Base-by-base conservation (phyloP, 1,284 basidiomycete genomes). In the Gomphus bonarii region DNA sequence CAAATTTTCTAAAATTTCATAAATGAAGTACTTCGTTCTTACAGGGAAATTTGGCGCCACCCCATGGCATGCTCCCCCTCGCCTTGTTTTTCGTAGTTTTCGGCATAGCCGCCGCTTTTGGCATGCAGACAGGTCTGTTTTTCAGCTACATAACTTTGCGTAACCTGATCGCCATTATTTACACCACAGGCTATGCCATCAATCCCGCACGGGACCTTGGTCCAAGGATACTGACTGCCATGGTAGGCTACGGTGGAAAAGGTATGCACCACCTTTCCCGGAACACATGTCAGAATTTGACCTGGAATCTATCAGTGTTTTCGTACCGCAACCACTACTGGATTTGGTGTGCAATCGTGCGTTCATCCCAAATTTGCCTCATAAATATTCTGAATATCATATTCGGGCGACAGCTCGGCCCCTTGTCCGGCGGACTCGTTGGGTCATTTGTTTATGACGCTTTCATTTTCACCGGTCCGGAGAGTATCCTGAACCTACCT, bases 181-280 rank as follows among this genome's bases (percentile, higher is more conserved):
- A 22, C 14, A n/a, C 43, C 44, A n/a, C 33, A 69, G 78, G 71
- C n/a, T 80, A 73, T 62, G 79, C 79, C 2, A 69, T 85, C 50
- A 85, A 84, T 63, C 81, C 81, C 11, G 82, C 83, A 2, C 76
- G 84, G 60, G 84, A 85, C 64, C 68, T 83, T 5, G 82, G 82
- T 10, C 83, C 82, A 0, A 70, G 82, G 3, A 66, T 85, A 50
- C 69, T 82, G 63, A 79, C 80, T 1, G 75, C 79, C 46, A 76
- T 84, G 72, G 75, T 75, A 5, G 78, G 83, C 28, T 86, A 85
- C 62, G 81, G 81, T 14, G 65, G 38, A 33, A 71, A 70, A 59
- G 75, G 57, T 53, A 33, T 14, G 42, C 31, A 28, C 66, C 3
- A 68, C n/a, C 16, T 18, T 18, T 14, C 2, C 14, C n/a, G n/a